Evolutionary conservation across 495 filamentous ascomycete species (phyloP).

Genomic region (Penicillium paxilli): DNA sequence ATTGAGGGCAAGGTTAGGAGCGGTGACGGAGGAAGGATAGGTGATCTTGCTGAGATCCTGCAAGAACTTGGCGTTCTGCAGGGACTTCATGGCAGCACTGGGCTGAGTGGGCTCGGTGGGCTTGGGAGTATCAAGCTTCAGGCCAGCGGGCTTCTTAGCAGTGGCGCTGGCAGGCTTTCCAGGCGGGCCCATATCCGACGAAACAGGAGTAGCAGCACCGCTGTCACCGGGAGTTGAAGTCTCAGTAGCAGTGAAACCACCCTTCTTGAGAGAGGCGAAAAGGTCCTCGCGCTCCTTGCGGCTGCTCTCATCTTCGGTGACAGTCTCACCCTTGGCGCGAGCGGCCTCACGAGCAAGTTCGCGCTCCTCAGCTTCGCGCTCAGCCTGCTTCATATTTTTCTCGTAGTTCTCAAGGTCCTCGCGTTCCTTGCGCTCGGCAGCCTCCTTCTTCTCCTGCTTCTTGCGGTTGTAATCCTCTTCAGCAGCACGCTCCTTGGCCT

Average conservation of each 20-base stretch:
- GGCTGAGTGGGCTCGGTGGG: conserved; percentile 85
- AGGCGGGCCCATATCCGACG: conserved; percentile 56
- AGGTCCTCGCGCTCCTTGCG: conserved; percentile 46
- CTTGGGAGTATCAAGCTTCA: conserved; percentile 82
- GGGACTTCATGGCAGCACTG: conserved; percentile 85
- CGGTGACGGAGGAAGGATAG: conserved; percentile 79
- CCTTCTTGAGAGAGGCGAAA: conserved; percentile 60
- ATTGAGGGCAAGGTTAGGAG: conserved; percentile 90
- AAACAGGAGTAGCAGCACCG: conserved; percentile 55
- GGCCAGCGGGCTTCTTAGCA: conserved; percentile 72
- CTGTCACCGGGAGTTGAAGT: conserved; percentile 52
- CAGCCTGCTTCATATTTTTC: conserved; percentile 56
- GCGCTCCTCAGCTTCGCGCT: conserved; percentile 56
- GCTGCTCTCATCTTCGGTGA: conserved; percentile 33
- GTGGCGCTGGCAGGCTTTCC: conserved; percentile 53
- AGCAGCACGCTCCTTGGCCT: conserved; percentile 60
- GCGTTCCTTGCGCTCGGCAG: conserved; percentile 59
- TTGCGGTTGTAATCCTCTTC: conserved; percentile 61
- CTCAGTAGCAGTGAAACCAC: conserved; percentile 45
- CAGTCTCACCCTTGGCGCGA: conserved; percentile 39
- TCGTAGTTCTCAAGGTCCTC: conserved; percentile 51
- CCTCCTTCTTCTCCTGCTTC: conserved; percentile 61
- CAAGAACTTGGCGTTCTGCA: conserved; percentile 85
- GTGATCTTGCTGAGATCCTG: conserved; percentile 62
- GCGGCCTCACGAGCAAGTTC: conserved; percentile 53